Evolutionary conservation across 306 rosid species (phyloP).

Genomic region (Rosa chinensis): DNA sequence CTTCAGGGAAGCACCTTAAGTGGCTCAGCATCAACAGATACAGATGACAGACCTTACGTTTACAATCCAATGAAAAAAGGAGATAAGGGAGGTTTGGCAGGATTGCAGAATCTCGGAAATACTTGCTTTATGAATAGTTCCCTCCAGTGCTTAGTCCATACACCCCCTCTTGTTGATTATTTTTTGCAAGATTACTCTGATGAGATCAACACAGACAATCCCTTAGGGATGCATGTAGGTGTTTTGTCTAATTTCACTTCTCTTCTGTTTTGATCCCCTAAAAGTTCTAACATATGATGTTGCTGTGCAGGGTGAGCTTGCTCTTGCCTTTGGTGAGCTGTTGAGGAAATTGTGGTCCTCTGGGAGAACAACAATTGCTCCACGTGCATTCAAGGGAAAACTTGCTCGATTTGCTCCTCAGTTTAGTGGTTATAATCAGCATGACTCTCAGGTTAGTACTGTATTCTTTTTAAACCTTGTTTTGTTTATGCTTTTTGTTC

Average conservation of each 20-base stretch:
- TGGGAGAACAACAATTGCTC: slow-evolving; percentile 77
- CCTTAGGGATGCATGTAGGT: slow-evolving; percentile 95
- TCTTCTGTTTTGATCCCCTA: slow-evolving; percentile 16
- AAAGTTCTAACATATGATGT: slow-evolving; percentile 25
- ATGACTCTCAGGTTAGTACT: slow-evolving; percentile 92
- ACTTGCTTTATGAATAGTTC: slow-evolving; percentile 99
- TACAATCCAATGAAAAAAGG: slow-evolving; percentile 44
- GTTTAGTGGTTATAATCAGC: slow-evolving; percentile 98
- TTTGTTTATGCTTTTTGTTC: slow-evolving; percentile 22
- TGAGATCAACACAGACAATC: slow-evolving; percentile 91
- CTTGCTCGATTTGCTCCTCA: slow-evolving; percentile 98
- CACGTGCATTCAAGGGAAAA: slow-evolving; percentile 91
- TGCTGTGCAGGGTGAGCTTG: slow-evolving; percentile 90
- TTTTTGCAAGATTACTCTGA: slow-evolving; percentile 88
- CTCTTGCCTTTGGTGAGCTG: slow-evolving; percentile 90
- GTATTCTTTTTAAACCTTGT: neutral
- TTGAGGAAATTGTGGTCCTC: slow-evolving; percentile 96
- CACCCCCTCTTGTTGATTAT: slow-evolving; percentile 81
- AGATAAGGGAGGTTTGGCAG: slow-evolving; percentile 87
- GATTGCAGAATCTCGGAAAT: slow-evolving; percentile 96
- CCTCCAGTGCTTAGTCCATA: slow-evolving; percentile 90
- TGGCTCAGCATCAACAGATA: slow-evolving; percentile 54
- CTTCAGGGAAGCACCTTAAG: slow-evolving; percentile 59
- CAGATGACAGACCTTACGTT: slow-evolving; percentile 58
- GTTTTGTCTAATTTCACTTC: slow-evolving; percentile 26